phyloP scores from a whole-genome alignment of 2,329 filamentous ascomycete species.

The Talaromyces sp. region DNA sequence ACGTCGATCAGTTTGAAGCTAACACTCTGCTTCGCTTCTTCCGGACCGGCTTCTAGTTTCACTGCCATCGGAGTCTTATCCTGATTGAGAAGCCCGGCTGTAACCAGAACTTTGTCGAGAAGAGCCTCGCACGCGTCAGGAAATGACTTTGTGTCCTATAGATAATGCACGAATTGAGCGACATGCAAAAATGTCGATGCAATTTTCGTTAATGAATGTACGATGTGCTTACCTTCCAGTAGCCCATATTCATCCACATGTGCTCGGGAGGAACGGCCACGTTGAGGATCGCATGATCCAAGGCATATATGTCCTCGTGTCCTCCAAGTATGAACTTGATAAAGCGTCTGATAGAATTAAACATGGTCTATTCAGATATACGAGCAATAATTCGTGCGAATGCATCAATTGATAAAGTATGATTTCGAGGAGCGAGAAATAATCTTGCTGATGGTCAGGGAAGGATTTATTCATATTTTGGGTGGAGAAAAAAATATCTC shows the following conservation, averaged over 20 bases:
- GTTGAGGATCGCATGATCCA: conserved; percentile 56
- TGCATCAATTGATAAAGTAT: not conserved
- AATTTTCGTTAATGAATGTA: no score
- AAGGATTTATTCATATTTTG: not conserved
- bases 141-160: conserved; percentile 35
- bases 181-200: not conserved
- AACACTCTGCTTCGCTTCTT: conserved; percentile 1
- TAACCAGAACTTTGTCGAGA: conserved; percentile 46
- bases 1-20: conserved; percentile 45
- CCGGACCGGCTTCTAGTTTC: not conserved
- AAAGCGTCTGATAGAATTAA: not conserved
- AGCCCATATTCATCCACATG: conserved; percentile 59
- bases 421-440: not conserved
- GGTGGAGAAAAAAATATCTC: not conserved
- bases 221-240: not conserved
- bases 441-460: not conserved
- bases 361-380: not conserved
- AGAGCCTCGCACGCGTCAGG: conserved; percentile 51
- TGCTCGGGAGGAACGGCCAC: conserved; percentile 44
- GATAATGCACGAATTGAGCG: not conserved
- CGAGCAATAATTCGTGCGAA: not conserved
- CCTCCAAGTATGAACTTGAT: not conserved
- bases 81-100: conserved; percentile 40
- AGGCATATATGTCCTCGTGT: conserved; percentile 18
- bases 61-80: conserved; percentile 13